Evolutionary conservation across 164 flowering plant genomes (phyloP), one percentile per base, ranked within the genome.

Genomic region (Vitis rotundifolia): DNA sequence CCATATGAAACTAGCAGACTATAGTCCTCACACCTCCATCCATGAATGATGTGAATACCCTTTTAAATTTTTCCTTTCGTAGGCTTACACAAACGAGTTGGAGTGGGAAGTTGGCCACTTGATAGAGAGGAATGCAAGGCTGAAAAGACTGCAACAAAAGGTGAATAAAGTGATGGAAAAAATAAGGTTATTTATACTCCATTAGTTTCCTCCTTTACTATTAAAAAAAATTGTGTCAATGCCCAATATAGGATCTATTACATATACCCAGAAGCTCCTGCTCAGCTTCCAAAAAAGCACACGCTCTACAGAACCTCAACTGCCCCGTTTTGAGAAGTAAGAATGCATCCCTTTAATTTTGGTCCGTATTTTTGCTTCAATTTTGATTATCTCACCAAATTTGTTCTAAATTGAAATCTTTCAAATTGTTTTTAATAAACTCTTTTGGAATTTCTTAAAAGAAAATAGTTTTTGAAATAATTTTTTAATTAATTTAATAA

Each of bases 51-150:
- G 22, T 22, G 22, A 22, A 22, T 18, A 11, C 7, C 8, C 16
- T 49, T 14, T 31, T 5, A 28, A 12, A 50, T 48, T 2, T 9
- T 28, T 3, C 2, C n/a, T 67, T 10, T 22, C 58, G 52, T 87
- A 91, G 96, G 93, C 91, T 51, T 89, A 87, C 60, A 87, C 85
- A 15, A 78, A 71, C 31, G 88, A 84, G 77, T 72, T 91, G 81
- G 91, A 91, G 76, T 73, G 75, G 13, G 83, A 91, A 79, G 59
- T 87, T 19, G 81, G 77, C 2, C 76, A 78, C 62, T 77, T 91
- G 31, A 49, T 15, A 78, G 77, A 80, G 56, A 91, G 89, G 78
- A 91, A 91, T 69, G 89, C 85, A 4, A 86, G 31, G 76, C 91
- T 91, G 9, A 82, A 66, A 66, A 81, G 69, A 62, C 82, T 78